Base-by-base conservation (phyloP, 179 eudicot genomes). In the Spinacia oleracea region DNA sequence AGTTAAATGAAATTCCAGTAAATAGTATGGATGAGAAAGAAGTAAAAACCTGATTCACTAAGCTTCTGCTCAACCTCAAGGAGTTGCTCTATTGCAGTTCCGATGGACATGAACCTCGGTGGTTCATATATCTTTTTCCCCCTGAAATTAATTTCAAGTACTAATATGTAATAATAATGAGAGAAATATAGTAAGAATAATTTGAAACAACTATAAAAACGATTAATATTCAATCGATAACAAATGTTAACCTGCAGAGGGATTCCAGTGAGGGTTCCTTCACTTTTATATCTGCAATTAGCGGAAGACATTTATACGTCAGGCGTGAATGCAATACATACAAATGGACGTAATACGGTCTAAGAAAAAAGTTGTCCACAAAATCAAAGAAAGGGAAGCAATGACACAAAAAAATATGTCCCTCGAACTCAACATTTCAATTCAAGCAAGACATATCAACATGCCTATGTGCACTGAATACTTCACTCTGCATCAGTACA, bases 251-350 rank as follows among this genome's bases (percentile, higher is more conserved):
- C 98, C 97, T 92, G 91, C 92, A 88, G 74, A 94, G 79, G 71
- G 98, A 94, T 82, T 94, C 97, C 72, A 93, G 43, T 5, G 98
- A 72, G 50, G 97, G 98, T 76, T 94, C 98, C 85, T 93, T 94
- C 83, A 94, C 98, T 51, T 89, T 87, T 85, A 94, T 94, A 90
- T 94, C 98, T 94, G 91, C 79, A 81, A 18, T 75, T 59, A n/a
- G 73, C 48, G 56, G 55, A 51, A 59, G 20, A 38, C 18, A 48
- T n/a, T n/a, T 9, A 34, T n/a, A 48, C 5, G 34, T 71, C 63
- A 75, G 40, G 20, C n/a, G n/a, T 72, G 45, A 53, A 31, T 45
- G 27, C 53, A 42, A 25, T 20, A 42, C 10, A 69, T 69, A 4
- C 73, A 10, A 6, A 69, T 0, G 43, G 32, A 42, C 9, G 5